Evolutionary conservation across 2,329 filamentous ascomycete genomes (phyloP), one percentile per base, ranked within the genome.

Genomic region (Curvularia hawaiiensis): DNA sequence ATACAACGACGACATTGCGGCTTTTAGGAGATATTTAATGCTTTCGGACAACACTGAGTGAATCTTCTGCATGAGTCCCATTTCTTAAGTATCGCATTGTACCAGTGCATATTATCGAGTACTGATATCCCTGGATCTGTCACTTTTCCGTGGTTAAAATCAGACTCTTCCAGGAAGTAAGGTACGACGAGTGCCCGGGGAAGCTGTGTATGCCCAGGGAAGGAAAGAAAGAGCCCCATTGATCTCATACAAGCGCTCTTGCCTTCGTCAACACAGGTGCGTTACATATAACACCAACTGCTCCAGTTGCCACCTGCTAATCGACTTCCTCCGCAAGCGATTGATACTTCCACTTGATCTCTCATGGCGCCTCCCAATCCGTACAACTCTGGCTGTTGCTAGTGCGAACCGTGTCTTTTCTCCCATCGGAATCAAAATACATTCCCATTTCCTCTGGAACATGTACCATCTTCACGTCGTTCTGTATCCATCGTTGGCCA

Each of bases 51-150:
- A 18, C 14, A 16, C 14, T 38, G 8, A 18, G 35, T 9, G 67
- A 22, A 69, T 69, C 6, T 74, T 74, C 52, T 46, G 71, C 18
- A 62, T 68, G 70, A 73, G 64, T 39, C 65, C 46, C 6, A 9
- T 54, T 4, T 41, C 52, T 26, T 54, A 30, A 3, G 22, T 44
- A 30, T 28, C 38, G 4, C 5, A 35, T 33, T 43, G 8, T 12
- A 14, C 4, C 20, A 38, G 20, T 28, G 5, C 22, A 20, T 38
- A 16, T 20, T 11, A n/a, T 24, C 9, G 16, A 2, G 5, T 22
- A 7, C 22, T 50, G 22, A 50, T 11, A 11, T 35, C 3, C 8
- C 18, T 12, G 70, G 66, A 3, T 66, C 70, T 4, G 60, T 73
- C 8, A 63, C 64, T 71, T 67, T 3, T 65, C 64, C 3, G 62